Evolutionary conservation across 1,139 yeast genomes (phyloP).

Genomic region (Nakaseomyces sp.): DNA sequence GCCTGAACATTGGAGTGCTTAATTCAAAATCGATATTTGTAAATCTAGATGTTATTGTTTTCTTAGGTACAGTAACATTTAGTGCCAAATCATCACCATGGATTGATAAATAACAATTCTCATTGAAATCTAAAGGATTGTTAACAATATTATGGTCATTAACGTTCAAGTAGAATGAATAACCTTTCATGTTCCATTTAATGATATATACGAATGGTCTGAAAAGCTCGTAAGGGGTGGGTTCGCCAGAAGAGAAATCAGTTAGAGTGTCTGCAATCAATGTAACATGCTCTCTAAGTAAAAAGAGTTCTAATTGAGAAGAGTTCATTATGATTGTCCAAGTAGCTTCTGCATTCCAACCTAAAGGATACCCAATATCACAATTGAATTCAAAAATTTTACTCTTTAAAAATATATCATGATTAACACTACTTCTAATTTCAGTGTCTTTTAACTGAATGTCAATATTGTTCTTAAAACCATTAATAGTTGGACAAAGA

Average conservation of each 20-base stretch:
- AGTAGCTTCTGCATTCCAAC: conserved; percentile 69
- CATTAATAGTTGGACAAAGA: conserved; percentile 45
- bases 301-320: conserved; percentile 46
- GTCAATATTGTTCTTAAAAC: conserved; percentile 49
- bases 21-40: conserved; percentile 49
- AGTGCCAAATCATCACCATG: conserved; percentile 54
- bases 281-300: conserved; percentile 77
- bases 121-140: conserved; percentile 75
- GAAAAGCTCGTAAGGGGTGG: conserved; percentile 64
- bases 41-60: conserved; percentile 48
- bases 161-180: conserved; percentile 61
- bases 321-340: conserved; percentile 60
- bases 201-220: conserved; percentile 59
- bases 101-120: conserved; percentile 67
- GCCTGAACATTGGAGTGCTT: conserved; percentile 50
- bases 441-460: conserved; percentile 52
- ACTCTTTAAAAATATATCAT: conserved; percentile 65
- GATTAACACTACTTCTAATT: conserved; percentile 77
- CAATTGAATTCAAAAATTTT: conserved; percentile 49
- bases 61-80: conserved; percentile 49
- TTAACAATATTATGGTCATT: conserved; percentile 83
- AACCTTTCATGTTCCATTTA: conserved; percentile 50
- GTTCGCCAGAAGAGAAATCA: conserved; percentile 72
- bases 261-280: conserved; percentile 62
- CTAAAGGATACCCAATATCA: conserved; percentile 57